Evolutionary conservation across 2,329 filamentous ascomycete genomes (phyloP).

Genomic region (Amphichorda felina): DNA sequence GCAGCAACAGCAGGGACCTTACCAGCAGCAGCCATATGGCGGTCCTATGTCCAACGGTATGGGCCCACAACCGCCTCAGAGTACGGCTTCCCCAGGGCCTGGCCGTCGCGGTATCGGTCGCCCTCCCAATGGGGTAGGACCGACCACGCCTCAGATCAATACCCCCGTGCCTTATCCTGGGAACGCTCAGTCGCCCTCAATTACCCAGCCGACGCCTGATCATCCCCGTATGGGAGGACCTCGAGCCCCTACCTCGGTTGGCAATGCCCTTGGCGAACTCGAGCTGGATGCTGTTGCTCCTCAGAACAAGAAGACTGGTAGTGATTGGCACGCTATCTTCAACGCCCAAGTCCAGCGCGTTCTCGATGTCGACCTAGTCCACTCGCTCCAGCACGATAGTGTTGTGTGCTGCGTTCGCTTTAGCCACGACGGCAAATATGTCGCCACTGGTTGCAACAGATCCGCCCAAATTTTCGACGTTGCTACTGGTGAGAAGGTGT

Average conservation of each 20-base stretch:
- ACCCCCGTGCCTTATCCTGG: slow-evolving; percentile 79
- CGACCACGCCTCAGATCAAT: slow-evolving; percentile 86
- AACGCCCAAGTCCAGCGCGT: slow-evolving; percentile 83
- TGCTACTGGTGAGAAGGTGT: slow-evolving; percentile 73
- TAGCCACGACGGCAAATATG: slow-evolving; percentile 88
- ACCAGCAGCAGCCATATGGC: slow-evolving; percentile 56
- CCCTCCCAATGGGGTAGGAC: slow-evolving; percentile 49
- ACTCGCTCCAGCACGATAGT: slow-evolving; percentile 86
- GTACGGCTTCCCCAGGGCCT: slow-evolving; percentile 77
- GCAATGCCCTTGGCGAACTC: slow-evolving; percentile 67
- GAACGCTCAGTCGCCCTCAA: slow-evolving; percentile 71
- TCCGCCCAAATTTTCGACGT: slow-evolving; percentile 99
- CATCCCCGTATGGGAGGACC: slow-evolving; percentile 43
- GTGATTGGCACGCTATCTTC: slow-evolving; percentile 95
- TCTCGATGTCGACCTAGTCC: slow-evolving; percentile 86
- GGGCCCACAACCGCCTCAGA: slow-evolving; percentile 66
- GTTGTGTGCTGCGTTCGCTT: slow-evolving; percentile 98
- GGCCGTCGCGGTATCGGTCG: slow-evolving; percentile 53
- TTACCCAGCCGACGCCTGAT: slow-evolving; percentile 72
- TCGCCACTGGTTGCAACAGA: slow-evolving; percentile 93
- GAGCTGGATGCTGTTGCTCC: slow-evolving; percentile 77
- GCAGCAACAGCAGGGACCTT: slow-evolving; percentile 42
- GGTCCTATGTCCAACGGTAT: slow-evolving; percentile 56
- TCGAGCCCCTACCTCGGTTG: slow-evolving; percentile 32
- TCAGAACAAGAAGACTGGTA: slow-evolving; percentile 77